Conservation (phyloP, 2,329 filamentous ascomycete species). For the Colletotrichum melonis region DNA sequence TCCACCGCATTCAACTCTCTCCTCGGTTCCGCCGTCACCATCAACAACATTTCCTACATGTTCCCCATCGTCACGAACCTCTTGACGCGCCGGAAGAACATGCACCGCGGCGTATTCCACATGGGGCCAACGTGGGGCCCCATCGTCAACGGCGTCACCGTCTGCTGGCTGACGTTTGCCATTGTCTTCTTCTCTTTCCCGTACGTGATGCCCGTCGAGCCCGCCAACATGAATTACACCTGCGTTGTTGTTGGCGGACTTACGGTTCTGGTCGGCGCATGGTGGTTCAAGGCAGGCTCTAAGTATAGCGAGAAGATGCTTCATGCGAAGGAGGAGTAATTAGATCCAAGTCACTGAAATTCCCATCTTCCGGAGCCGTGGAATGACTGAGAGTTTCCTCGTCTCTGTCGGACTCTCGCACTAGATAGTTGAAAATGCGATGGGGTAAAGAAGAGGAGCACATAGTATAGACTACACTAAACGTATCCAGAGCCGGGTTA, state of each 20-base stretch:
- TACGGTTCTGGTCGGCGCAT: conserved; percentile 48
- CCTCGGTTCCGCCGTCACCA: conserved; percentile 50
- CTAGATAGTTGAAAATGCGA: fast-evolving
- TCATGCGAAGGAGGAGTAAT: conserved; percentile 45
- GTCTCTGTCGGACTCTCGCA: not conserved
- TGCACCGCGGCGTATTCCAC: conserved; percentile 53
- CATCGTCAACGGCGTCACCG: conserved; percentile 48
- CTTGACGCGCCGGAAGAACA: conserved; percentile 50
- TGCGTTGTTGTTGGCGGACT: conserved; percentile 56
- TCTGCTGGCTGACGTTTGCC: conserved; percentile 52
- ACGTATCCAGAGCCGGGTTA: not conserved
- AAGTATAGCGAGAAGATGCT: conserved; percentile 51
- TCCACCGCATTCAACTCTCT: conserved; percentile 58
- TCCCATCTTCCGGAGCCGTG: not conserved
- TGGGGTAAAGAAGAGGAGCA: not conserved
- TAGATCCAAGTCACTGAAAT: not conserved
- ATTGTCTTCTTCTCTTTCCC: conserved; percentile 59
- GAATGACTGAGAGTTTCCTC: not conserved
- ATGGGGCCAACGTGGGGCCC: conserved; percentile 46
- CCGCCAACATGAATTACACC: conserved; percentile 60
- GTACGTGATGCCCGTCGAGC: conserved; percentile 50
- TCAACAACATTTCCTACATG: conserved; percentile 58
- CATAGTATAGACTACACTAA: not conserved
- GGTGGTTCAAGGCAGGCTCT: conserved; percentile 56
- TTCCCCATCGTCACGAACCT: conserved; percentile 58